Evolutionary conservation across 2,329 filamentous ascomycete genomes (phyloP).

Genomic region (Phialophora verrucosa): DNA sequence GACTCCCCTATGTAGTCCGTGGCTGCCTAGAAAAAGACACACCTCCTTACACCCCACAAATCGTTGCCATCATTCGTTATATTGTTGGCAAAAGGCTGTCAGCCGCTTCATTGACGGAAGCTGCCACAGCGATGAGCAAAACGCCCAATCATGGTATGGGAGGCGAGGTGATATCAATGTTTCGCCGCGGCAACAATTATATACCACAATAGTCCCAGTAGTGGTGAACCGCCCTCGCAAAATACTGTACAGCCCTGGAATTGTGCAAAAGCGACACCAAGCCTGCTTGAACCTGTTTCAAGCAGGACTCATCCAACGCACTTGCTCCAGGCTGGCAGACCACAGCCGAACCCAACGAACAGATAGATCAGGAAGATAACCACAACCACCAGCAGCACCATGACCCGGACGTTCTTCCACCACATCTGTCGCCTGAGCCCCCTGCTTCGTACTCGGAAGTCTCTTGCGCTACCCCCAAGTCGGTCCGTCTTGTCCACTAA

Average conservation of each 20-base stretch:
- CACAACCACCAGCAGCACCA: constrained; percentile 78
- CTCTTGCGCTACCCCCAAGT: constrained; percentile 82
- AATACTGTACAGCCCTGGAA: not conserved
- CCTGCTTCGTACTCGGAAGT: constrained; percentile 86
- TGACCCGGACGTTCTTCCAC: constrained; percentile 99
- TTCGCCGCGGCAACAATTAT: not conserved
- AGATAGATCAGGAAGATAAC: constrained; percentile 71
- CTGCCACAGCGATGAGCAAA: not conserved
- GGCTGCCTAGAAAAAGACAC: not conserved
- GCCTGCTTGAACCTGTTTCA: not conserved
- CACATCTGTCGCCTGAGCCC: constrained; percentile 93
- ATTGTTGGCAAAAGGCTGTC: not conserved
- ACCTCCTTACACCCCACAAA: not conserved
- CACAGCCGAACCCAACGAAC: constrained; percentile 74
- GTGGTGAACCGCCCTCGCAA: not conserved
- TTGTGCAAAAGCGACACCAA: not conserved
- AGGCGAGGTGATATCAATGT: not conserved
- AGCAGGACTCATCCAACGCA: constrained; percentile 45
- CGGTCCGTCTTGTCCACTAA: constrained; percentile 96
- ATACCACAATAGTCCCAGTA: not conserved
- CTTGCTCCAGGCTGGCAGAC: constrained; percentile 62
- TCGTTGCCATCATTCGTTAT: not conserved
- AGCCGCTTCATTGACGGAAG: not conserved
- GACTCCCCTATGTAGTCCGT: not conserved
- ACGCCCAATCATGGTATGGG: not conserved